Base-by-base conservation (phyloP, 1,139 yeast genomes). In the Spencermartinsiella ligniputridi region DNA sequence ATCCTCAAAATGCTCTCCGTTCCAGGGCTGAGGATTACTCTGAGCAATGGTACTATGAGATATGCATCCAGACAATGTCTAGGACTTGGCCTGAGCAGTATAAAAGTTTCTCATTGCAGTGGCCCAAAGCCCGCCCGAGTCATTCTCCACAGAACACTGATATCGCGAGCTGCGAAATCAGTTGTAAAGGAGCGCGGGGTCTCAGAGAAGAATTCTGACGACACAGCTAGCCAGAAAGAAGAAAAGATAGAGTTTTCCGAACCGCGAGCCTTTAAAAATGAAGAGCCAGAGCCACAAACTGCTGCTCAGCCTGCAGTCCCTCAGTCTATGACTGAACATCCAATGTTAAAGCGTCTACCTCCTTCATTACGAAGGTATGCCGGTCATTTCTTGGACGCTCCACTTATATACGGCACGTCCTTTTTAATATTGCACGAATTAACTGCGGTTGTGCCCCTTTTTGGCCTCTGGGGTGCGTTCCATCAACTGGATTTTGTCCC, bases 371-470 rank as follows among this genome's bases (percentile, higher is more conserved):
- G 71, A 17, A 76, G 75, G 3, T 78, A 76, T 52, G 74, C 81
- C 3, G 60, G 63, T 18, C 67, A 71, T 44, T 74, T 80, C 55
- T 64, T 73, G 37, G 62, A 71, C 41, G 85, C 89, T 0, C 89
- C 95, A 1, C 68, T 82, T 4, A 72, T 87, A 1, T 84, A 84
- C 53, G 71, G 83, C n/a, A 73, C 85, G 0, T 74, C 95, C 2
- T 87, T 90, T 56, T 62, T 86, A 9, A 66, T 89, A 1, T 69
- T 90, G n/a, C 97, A 90, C 59, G 97, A 90, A 61, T 55, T 87
- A 37, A 76, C 96, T 0, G 96, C 97, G 1, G 74, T 90, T 3
- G 75, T 81, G 4, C 97, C 97, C 1, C 72, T 90, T 41, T 68
- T 87, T 25, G 80, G 81, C 0, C 60, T 89, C 1, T 88, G 96